Conservation (phyloP, 2,329 filamentous ascomycete genomes). For the Zymoseptoria tritici region DNA sequence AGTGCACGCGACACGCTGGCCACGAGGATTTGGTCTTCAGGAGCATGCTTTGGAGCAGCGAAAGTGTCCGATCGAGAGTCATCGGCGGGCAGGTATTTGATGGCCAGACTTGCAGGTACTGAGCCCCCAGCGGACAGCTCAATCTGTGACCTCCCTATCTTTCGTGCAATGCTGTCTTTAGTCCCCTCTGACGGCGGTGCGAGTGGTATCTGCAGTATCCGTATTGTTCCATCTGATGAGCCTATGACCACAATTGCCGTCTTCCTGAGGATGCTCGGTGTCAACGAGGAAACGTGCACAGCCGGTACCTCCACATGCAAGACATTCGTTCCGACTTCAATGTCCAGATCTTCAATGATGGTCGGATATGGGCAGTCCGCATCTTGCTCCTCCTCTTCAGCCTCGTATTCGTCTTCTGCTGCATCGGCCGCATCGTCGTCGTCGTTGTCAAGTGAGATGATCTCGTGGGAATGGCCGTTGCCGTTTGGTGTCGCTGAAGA, state of each 20-base stretch:
- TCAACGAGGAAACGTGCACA: conserved; percentile 17
- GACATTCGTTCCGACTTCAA: conserved; percentile 48
- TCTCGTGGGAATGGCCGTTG: conserved; percentile 30
- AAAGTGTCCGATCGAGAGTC: conserved; percentile 4
- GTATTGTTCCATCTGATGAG: conserved; percentile 51
- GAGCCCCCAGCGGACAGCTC: conserved; percentile 5
- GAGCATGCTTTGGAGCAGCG: conserved; percentile 2
- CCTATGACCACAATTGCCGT: conserved; percentile 46
- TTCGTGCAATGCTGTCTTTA: conserved; percentile 16
- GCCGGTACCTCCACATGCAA: conserved; percentile 47
- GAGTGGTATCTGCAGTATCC: conserved; percentile 49
- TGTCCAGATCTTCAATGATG: conserved; percentile 48
- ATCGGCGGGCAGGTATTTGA: conserved; percentile 14
- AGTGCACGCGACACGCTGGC: conserved; percentile 15
- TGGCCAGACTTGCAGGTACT: conserved; percentile 5
- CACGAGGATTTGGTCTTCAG: conserved; percentile 12
- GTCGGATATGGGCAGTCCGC: conserved; percentile 47
- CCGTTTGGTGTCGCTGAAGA: conserved; percentile 1
- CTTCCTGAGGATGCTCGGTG: conserved; percentile 18
- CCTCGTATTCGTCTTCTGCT: conserved; percentile 40
- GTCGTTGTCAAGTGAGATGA: conserved; percentile 52
- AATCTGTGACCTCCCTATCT: conserved; percentile 5
- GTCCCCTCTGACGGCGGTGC: conserved; percentile 36
- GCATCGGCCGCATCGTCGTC: conserved; percentile 42
- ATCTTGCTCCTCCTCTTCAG: conserved; percentile 53